Evolutionary conservation across 176 grass and related monocot genomes (phyloP).

Genomic region (Rhipidocladum racemiflorum): DNA sequence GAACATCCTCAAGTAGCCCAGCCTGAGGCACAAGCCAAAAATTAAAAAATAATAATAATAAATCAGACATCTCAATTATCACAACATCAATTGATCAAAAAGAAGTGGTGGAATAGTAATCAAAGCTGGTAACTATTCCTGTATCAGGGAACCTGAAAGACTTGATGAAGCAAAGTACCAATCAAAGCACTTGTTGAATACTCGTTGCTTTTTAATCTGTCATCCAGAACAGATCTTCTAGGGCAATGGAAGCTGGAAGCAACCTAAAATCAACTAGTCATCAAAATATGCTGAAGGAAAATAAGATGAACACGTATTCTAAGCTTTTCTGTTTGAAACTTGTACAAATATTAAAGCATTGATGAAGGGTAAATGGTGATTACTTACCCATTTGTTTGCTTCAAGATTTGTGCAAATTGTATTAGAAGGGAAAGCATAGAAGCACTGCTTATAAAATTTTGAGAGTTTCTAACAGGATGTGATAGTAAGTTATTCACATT

Average conservation of each 20-base stretch:
- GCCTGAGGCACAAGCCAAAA: constrained; percentile 48
- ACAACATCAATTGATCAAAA: constrained; percentile 30
- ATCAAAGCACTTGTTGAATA: constrained; percentile 72
- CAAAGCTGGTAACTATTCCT: constrained; percentile 1
- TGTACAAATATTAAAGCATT: too few species aligned
- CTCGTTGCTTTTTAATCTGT: constrained; percentile 82
- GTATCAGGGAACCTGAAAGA: constrained; percentile 79
- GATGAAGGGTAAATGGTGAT: too few species aligned
- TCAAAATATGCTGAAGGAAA: constrained; percentile 11
- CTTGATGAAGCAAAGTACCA: constrained; percentile 97
- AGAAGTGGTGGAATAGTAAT: not conserved
- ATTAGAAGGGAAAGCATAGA: too few species aligned
- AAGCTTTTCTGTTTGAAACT: too few species aligned
- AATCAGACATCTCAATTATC: not conserved
- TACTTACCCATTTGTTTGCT: too few species aligned
- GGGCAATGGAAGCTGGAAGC: constrained; percentile 94
- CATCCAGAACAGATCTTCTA: constrained; percentile 84
- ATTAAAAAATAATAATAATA: too few species aligned
- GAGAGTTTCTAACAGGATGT: constrained; percentile 1
- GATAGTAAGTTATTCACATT: not conserved
- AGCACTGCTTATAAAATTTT: too few species aligned
- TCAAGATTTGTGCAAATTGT: too few species aligned
- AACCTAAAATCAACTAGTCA: constrained; percentile 54
- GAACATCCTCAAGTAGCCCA: constrained; percentile 65
- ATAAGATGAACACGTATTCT: not conserved